Conservation (phyloP, 345 rosid species). For the Orychophragmus violaceus region DNA sequence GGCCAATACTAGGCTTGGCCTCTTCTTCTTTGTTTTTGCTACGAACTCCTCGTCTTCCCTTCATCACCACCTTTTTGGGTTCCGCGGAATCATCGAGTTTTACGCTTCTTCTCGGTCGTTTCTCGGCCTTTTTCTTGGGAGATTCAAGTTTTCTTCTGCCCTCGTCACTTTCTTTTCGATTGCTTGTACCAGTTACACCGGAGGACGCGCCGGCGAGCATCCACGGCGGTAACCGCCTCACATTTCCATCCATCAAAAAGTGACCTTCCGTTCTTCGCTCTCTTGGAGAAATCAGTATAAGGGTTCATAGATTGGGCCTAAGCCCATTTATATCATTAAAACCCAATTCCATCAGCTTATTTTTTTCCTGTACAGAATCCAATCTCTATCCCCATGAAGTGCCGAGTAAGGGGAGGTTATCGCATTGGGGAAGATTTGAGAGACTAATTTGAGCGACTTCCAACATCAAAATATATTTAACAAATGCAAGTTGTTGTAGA, state of each 20-base stretch:
- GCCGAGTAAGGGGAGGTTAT: no score
- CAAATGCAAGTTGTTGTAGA: no score
- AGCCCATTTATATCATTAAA: not conserved
- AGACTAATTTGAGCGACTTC: no score
- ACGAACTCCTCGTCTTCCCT: not conserved
- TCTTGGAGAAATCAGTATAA: not conserved
- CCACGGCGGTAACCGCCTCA: conserved; percentile 34
- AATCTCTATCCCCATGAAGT: no score
- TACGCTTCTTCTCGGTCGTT: conserved; percentile 5
- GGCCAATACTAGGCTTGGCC: not conserved
- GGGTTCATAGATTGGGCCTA: not conserved
- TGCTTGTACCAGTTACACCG: not conserved
- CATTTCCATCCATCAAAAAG: not conserved
- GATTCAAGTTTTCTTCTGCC: not conserved
- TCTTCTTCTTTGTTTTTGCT: not conserved
- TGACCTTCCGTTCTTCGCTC: not conserved
- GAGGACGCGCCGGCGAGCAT: conserved; percentile 17
- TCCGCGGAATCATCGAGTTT: not conserved
- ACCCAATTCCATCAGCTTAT: not conserved
- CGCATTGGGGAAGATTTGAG: no score
- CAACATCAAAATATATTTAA: no score
- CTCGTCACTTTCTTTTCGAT: not conserved
- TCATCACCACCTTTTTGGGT: not conserved
- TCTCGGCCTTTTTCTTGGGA: not conserved
- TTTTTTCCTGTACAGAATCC: no score